Base-by-base conservation (phyloP, 2,329 filamentous ascomycete species). In the Pseudodiploospora longispora region DNA sequence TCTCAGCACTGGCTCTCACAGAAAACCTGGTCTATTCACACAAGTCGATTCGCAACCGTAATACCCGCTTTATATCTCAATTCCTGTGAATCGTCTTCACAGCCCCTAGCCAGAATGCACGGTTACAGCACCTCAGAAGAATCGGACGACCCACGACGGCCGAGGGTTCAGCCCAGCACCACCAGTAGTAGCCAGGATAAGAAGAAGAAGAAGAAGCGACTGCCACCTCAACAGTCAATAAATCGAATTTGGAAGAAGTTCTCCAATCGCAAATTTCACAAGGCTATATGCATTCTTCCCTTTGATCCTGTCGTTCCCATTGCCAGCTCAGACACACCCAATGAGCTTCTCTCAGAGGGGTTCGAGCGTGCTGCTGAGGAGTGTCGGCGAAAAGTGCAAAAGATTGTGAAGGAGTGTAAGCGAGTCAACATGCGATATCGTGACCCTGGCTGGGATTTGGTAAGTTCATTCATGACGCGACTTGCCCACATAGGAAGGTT, bases 341-440 rank as follows among this genome's bases (percentile, higher is more conserved):
- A 84, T 49, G 76, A 83, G 59, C 71, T 80, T 36, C 66, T 83
- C 4, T 69, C 65, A 35, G 70, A 71, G 4, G 78, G 78, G 4
- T 85, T 82, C 54, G 75, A 83, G 50, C 72, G 81, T 38, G 82
- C 81, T 0, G 75, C 68, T 1, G 76, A 80, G 19, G 76, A 82
- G 53, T 87, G 83, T 57, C 72, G 70, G 19, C 73, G 75, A 38
- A 84, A 71, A 63, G 83, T 72, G 31, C 64, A 71, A 38, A 80
- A 79, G 57, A 81, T 81, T 47, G 76, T 79, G 39, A 66, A 74
- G 49, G 76, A 80, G 54, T 93, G 87, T 63, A 71, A 75, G 50
- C 72, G 85, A 27, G 72, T 89, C 33, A 94, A 94, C 55, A 84
- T 83, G 59, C 83, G 87, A 55, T 94, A 93, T 59, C 75, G 85